Base-by-base conservation (phyloP, 2,329 filamentous ascomycete genomes). In the Penicillium aurantiogriseum region DNA sequence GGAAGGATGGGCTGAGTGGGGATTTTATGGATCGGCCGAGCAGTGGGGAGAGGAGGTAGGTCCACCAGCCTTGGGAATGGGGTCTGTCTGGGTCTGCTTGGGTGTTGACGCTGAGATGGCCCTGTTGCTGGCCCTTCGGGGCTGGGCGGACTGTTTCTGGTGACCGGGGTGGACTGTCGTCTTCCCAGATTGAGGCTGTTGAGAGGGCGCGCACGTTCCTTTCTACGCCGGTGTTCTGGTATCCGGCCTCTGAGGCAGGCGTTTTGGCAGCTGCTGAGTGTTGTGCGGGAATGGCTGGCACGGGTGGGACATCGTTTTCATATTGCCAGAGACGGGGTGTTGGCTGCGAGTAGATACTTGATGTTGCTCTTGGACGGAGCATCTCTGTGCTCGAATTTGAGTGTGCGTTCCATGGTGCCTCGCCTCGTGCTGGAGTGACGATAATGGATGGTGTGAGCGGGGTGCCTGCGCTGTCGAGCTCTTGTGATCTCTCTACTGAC, bases 61-160 rank as follows among this genome's bases (percentile, higher is more conserved):
- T 81, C 79, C 79, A 81, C 79, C 79, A 81, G 19, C 79, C 79
- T 56, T 80, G 76, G 0, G 79, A 81, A 27, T 74, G 68, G 31
- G 71, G 79, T 46, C 75, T 69, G 40, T 68, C 73, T 5, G 68
- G 58, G 1, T 53, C 42, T 19, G 42, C n/a, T 23, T 74, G 63
- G 5, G 74, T 74, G 49, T 75, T 74, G 21, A 76, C 67, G 43
- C 69, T 74, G 13, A 69, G 63, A 25, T 60, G 66, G 39, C 38
- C 19, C 2, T 19, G 39, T 45, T 44, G 31, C 17, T 29, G 36
- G 6, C 2, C n/a, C 3, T 17, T 71, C 75, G 8, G 19, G 4
- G 0, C 69, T 76, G 11, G 10, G 19, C 17, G 50, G 2, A 25
- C 17, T 5, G 11, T 21, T 1, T 29, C n/a, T 11, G 54, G 21